These are phyloP conservation scores for Gremmenia infestans DNA, from an alignment of 2,329 filamentous ascomycete species.

Conservation along the genomic window DNA sequence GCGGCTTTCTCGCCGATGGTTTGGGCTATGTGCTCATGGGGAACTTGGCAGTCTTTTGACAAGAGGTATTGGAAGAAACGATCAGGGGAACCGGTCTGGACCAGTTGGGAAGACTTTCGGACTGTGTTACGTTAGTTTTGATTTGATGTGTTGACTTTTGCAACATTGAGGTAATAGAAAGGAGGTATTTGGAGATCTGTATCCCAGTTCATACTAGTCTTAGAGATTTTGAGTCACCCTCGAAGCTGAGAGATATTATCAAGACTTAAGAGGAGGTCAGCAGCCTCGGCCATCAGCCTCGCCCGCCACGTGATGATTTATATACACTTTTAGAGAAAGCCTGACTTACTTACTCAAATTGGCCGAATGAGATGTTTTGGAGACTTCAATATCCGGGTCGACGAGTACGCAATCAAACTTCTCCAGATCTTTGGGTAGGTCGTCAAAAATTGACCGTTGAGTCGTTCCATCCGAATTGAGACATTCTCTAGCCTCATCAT, in stretches of 20 bases:
- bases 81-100: conserved; percentile 29
- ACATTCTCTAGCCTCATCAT: not conserved
- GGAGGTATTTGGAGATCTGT: no score
- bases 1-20: conserved; percentile 32
- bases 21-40: conserved; percentile 26
- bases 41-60: conserved; percentile 21
- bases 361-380: conserved; percentile 38
- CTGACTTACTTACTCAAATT: conserved; percentile 41
- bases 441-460: not conserved
- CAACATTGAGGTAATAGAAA: no score
- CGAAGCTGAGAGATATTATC: no score
- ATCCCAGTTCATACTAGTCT: no score
- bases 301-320: not conserved
- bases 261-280: not conserved
- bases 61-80: conserved; percentile 14
- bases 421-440: conserved; percentile 39
- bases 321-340: conserved; percentile 3
- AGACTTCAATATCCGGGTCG: conserved; percentile 32
- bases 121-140: conserved; percentile 11
- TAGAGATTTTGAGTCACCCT: no score
- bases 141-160: not conserved
- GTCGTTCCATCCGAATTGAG: not conserved
- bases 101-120: conserved; percentile 20
- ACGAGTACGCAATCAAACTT: conserved; percentile 41
- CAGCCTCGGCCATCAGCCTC: not conserved